These are phyloP conservation scores for Lithospermum erythrorhizon DNA, from an alignment of 257 asterid species.

Conservation along the genomic window DNA sequence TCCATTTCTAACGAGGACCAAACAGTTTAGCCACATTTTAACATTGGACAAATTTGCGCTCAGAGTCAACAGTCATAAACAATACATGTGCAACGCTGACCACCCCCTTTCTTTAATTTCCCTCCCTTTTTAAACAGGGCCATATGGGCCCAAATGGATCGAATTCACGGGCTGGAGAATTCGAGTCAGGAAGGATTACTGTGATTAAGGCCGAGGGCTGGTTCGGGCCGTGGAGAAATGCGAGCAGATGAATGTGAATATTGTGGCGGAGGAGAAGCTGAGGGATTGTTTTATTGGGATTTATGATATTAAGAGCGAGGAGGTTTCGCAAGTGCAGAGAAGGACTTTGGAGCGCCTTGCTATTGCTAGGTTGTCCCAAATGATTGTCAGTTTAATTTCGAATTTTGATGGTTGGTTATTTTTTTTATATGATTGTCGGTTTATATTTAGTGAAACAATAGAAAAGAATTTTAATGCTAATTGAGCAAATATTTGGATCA, in stretches of 20 bases:
- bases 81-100: slow-evolving; percentile 54
- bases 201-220: slow-evolving; percentile 12
- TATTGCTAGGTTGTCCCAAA: slow-evolving; percentile 41
- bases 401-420: too few species aligned
- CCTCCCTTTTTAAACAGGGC: slow-evolving; percentile 56
- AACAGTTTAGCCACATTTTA: too few species aligned
- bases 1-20: too few species aligned
- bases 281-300: slow-evolving; percentile 69
- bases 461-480: too few species aligned
- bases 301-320: slow-evolving; percentile 48
- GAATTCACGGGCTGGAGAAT: slow-evolving; percentile 53
- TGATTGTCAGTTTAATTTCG: too few species aligned
- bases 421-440: too few species aligned
- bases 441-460: too few species aligned
- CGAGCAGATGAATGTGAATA: slow-evolving; percentile 41
- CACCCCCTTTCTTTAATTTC: slow-evolving; percentile 34
- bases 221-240: slow-evolving; percentile 38
- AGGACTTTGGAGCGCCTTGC: slow-evolving; percentile 65
- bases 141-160: slow-evolving; percentile 58
- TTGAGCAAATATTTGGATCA: too few species aligned
- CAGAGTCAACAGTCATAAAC: slow-evolving; percentile 45
- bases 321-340: slow-evolving; percentile 37
- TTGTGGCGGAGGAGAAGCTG: slow-evolving; percentile 57
- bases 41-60: slow-evolving; percentile 81
- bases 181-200: slow-evolving; percentile 28